Evolutionary conservation across 257 asterid genomes (phyloP).

Genomic region (Gynochthodes officinalis): DNA sequence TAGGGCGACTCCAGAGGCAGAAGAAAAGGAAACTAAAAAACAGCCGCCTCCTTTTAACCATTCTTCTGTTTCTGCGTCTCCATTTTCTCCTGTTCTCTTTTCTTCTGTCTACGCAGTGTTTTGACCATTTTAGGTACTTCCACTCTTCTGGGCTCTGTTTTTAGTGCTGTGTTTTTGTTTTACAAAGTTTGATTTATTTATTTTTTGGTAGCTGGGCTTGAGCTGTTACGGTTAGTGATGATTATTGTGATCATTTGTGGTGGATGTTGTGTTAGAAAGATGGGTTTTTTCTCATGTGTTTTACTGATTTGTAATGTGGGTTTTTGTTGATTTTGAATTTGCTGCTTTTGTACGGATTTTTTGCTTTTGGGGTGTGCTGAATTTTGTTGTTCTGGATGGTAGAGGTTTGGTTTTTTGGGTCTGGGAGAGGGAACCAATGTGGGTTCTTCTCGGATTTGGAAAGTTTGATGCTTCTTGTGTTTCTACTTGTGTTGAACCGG

Average conservation of each 20-base stretch:
- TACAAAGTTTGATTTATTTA: conserved; percentile 1
- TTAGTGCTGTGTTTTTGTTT: not conserved
- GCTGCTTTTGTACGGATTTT: not conserved
- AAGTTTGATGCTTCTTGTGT: not conserved
- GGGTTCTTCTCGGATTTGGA: not conserved
- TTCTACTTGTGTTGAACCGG: not conserved
- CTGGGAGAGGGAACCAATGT: not conserved
- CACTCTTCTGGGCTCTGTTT: conserved; percentile 10
- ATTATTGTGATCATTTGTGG: conserved; percentile 6
- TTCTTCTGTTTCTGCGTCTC: conserved; percentile 28
- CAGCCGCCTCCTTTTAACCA: conserved; percentile 50
- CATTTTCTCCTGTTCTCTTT: conserved; percentile 10
- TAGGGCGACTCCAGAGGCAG: conserved; percentile 37
- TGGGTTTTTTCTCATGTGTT: conserved; percentile 15
- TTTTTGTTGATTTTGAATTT: conserved; percentile 10
- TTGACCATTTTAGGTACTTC: conserved; percentile 34
- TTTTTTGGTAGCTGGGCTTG: conserved; percentile 12
- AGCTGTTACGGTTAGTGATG: conserved; percentile 20
- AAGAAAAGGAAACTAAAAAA: conserved; percentile 21
- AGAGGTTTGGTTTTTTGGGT: not conserved
- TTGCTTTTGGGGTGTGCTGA: conserved; percentile 4
- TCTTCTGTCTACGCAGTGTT: not conserved
- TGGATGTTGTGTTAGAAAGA: not conserved
- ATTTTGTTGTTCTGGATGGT: conserved; percentile 4
- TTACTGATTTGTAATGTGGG: conserved; percentile 38